A percentile compares a stretch with the other conserved stretches of the same genome.
Conservation (phyloP, 1,139 yeast genomes). For the Debaryomyces coudertii region DNA sequence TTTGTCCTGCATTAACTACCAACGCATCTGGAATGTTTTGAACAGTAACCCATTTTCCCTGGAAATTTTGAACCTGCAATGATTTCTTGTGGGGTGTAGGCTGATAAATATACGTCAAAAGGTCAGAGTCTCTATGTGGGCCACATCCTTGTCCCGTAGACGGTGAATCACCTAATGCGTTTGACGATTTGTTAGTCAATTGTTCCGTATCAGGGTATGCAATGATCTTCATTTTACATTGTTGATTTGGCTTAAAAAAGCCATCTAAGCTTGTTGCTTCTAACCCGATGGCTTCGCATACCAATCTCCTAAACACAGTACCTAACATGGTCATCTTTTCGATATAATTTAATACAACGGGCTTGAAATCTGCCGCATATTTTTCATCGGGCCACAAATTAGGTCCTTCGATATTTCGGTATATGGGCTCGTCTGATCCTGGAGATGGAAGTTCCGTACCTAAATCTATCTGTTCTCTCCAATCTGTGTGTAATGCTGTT, state of each 20-base stretch:
- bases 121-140: conserved; percentile 72
- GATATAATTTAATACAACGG: conserved; percentile 48
- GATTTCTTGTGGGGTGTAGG: conserved; percentile 53
- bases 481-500: conserved; percentile 60
- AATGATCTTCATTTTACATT: conserved; percentile 56
- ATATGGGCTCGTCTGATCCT: conserved; percentile 47
- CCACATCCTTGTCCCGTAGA: conserved; percentile 66
- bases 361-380: conserved; percentile 54
- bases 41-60: conserved; percentile 65
- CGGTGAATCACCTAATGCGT: conserved; percentile 44
- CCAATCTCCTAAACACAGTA: conserved; percentile 44
- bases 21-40: conserved; percentile 46
- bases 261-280: conserved; percentile 46
- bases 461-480: conserved; percentile 71
- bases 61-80: conserved; percentile 63
- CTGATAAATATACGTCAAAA: conserved; percentile 63
- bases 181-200: conserved; percentile 25
- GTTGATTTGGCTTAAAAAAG: conserved; percentile 56
- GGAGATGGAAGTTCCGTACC: conserved; percentile 64
- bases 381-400: conserved; percentile 59
- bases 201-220: conserved; percentile 50
- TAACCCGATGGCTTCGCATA: conserved; percentile 59
- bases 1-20: conserved; percentile 59
- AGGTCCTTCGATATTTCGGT: conserved; percentile 66
- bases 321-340: conserved; percentile 51